Evolutionary conservation across 495 filamentous ascomycete genomes (phyloP), one percentile per base, ranked within the genome.

Genomic region (Emericellopsis terricola): DNA sequence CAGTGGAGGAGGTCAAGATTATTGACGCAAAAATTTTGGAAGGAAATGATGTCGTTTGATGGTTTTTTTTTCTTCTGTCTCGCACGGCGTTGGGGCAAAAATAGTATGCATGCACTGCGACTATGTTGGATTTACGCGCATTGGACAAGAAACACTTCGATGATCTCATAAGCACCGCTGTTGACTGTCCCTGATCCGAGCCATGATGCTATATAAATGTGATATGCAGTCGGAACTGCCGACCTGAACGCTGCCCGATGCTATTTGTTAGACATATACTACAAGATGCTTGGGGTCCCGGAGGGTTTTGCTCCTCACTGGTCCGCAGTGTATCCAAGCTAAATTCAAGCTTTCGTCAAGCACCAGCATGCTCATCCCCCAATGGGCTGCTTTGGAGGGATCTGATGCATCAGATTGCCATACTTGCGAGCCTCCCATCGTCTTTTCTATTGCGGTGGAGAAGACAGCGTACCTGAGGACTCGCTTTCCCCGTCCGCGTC

Each of bases 1-100:
- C 89, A 2, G 46, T 68, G 29, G 81, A 87, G 41, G 76, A 91
- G 45, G 73, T 97, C 20, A 84, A 69, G 56, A 91, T 97, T 46
- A 52, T 78, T 14, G 69, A 56, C 39, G 82, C 83, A 8, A 66
- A 56, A 32, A 62, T 91, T 11, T 45, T 80, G 18, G 70, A 78
- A 39, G 60, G 59, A 24, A 69, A 62, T 1, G 65, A 65, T 21
- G 38, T 43, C 3, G 17, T 20, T n/a, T 33, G 31, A 33, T 11
- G 6, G 8, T 14, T 13, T n/a, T n/a, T n/a, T n/a, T n/a, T n/a
- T n/a, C n/a, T n/a, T n/a, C n/a, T n/a, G n/a, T n/a, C n/a, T n/a
- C n/a, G n/a, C n/a, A n/a, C n/a, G n/a, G n/a, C n/a, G n/a, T n/a
- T n/a, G n/a, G n/a, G n/a, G n/a, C n/a, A n/a, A n/a, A n/a, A n/a